Evolutionary conservation across 2,329 filamentous ascomycete genomes (phyloP), one percentile per base, ranked within the genome.

Genomic region (Cladosporium sp.): DNA sequence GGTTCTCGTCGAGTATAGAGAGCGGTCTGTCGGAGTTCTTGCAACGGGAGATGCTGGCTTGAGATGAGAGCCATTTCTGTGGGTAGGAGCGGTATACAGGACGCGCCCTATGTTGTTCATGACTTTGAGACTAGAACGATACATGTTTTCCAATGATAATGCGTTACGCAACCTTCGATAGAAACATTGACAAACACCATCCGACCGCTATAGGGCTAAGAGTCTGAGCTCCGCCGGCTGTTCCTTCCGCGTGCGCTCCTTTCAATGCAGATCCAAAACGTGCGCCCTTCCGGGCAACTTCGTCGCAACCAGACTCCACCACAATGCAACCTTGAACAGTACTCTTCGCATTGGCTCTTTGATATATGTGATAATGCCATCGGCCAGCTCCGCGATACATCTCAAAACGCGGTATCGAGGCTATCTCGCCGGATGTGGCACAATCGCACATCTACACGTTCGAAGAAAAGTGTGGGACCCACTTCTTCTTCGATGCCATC

Each of bases 1-100:
- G 86, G 28, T 86, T 89, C 69, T 88, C 86, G 34, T 82, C 82
- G 38, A 88, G 86, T 64, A 83, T 89, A 21, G 84, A 87, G 68
- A 81, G 76, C 7, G 83, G 83, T 2, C 83, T 89, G 74, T 78
- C 80, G 47, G 83, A 85, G 66, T 88, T 83, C 74, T 73, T 88
- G 68, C 76, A 73, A 64, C 72, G 71, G 3, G 74, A 77, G 49
- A 77, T 85, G 74, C 32, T 65, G 21, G 55, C 34, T 24, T 60
- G 32, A 55, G n/a, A 18, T 58, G 55, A 4, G 6, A 34, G 14
- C 26, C 14, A 30, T 28, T 4, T n/a, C 6, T 12, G 10, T n/a
- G 30, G 18, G 18, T 34, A 34, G 5, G 0, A 55, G 36, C 57
- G 36, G 57, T 28, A 59, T 18, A 59, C 57, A 59, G 57, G 8